Base-by-base conservation (phyloP, 2,329 filamentous ascomycete species). In the Fusarium sp. region DNA sequence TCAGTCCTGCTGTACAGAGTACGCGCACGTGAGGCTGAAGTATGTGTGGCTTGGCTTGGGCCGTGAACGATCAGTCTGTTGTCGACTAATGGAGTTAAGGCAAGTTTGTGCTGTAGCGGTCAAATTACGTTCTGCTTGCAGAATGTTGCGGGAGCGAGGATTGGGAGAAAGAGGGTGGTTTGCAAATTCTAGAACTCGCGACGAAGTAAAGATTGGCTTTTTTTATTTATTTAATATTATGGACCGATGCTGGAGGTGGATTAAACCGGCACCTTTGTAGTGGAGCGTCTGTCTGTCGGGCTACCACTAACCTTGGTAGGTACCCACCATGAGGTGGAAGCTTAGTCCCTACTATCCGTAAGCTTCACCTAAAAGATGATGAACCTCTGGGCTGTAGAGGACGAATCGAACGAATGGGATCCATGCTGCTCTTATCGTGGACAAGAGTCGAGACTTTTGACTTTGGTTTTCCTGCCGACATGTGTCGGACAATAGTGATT, bases 191-290 rank as follows among this genome's bases (percentile, higher is more conserved):
- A 68, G 49, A 32, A 38, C 56, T 53, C 43, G 56, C 30, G 34
- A 34, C 11, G 51, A 63, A 42, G 51, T 52, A 40, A 29, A 68
- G 42, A 62, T 64, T 68, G 50, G 25, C 46, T 55, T 71, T 70
- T 68, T 61, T 64, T 67, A n/a, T n/a, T n/a, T n/a, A n/a, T n/a
- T 58, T 57, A 47, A 51, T 59, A 52, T 52, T 46, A 54, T 45
- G 20, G 14, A n/a, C 18, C 22, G 16, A 53, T 40, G 44, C 15
- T 46, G 40, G 24, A 53, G 27, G 64, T 63, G 46, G 46, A 30
- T 25, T 52, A 11, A 38, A 38, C 34, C 29, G 18, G 38, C 25
- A 50, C 18, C 29, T 49, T 6, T 50, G 34, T 43, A 49, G 67
- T 53, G 67, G 57, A 32, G 38, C 51, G 30, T 30, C n/a, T 18